Evolutionary conservation across 495 filamentous ascomycete genomes (phyloP), one percentile per base, ranked within the genome.

Genomic region (Chaetomium fimeti): DNA sequence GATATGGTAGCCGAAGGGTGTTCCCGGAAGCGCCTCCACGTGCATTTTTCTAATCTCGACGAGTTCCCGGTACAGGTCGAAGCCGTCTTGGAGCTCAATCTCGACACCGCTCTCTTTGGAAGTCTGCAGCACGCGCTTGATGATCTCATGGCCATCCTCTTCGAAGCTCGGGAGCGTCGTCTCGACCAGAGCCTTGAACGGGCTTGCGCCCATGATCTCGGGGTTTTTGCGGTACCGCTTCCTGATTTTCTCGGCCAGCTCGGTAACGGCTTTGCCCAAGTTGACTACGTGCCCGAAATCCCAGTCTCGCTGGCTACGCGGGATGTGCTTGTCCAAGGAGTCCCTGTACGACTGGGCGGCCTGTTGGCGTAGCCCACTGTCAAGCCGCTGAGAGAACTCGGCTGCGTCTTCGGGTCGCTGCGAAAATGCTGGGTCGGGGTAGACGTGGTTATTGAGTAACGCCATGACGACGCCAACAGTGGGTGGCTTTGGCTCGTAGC

Each of bases 221-320:
- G 92, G 91, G 64, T 89, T 96, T 64, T 89, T 93, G 62, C 85
- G 83, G 75, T 93, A 99, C 25, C 95, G 86, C 75, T 97, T 98
- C 77, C 91, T 87, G 65, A 96, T 93, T 74, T 86, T 91, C 66
- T 93, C 85, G 28, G 87, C 88, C 27, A 97, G 82, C 66, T 88
- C 90, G 12, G 91, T 85, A 4, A 97, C 89, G 1, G 88, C 84
- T 71, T 96, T 90, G 24, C 91, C 91, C 47, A 98, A 85, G 66
- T 93, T 84, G 60, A 96, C 89, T 55, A 98, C 87, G 74, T 97
- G 88, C 61, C 83, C 89, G 68, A 93, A 89, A 65, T 94, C 84
- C 90, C 94, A 95, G 43, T 89, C 83, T 61, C 90, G 84, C 66
- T 88, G 84, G 60, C 87, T 85, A 18, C 87, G 82, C 11, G 91